These are phyloP conservation scores for Suhomyces chickasaworum DNA, from an alignment of 1,139 yeast species.

Conservation along the genomic window DNA sequence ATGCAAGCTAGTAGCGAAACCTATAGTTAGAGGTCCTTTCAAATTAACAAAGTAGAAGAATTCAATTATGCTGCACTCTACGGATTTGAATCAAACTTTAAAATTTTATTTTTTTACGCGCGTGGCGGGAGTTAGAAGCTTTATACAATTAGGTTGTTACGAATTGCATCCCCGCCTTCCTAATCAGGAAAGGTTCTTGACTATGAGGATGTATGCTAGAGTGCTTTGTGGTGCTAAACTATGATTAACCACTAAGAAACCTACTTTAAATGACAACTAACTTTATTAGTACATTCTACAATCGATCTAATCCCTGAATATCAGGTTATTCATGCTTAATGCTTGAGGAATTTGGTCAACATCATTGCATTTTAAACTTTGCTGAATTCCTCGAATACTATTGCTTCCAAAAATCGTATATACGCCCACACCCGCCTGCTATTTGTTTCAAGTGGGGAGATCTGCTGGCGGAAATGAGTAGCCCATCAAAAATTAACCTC, in stretches of 20 bases:
- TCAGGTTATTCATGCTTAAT: not conserved
- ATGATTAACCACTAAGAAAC: not conserved
- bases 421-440: not conserved
- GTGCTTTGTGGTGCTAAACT: conserved; percentile 4
- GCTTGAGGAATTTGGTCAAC: not conserved
- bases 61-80: not conserved
- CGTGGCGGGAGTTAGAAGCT: conserved; percentile 1
- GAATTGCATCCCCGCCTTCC: not conserved
- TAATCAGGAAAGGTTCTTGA: not conserved
- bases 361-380: not conserved
- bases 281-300: not conserved
- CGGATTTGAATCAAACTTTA: not conserved
- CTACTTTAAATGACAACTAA: not conserved
- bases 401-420: not conserved
- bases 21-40: not conserved
- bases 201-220: conserved; percentile 2
- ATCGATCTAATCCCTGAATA: not conserved
- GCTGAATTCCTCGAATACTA: not conserved
- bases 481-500: not conserved
- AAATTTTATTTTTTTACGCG: not conserved
- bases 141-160: not conserved
- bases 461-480: not conserved
- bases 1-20: not conserved
- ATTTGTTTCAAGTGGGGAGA: not conserved
- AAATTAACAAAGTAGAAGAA: not conserved